These are phyloP conservation scores for Athelia sp. DNA, from an alignment of 1,284 basidiomycete species.

Conservation along the genomic window DNA sequence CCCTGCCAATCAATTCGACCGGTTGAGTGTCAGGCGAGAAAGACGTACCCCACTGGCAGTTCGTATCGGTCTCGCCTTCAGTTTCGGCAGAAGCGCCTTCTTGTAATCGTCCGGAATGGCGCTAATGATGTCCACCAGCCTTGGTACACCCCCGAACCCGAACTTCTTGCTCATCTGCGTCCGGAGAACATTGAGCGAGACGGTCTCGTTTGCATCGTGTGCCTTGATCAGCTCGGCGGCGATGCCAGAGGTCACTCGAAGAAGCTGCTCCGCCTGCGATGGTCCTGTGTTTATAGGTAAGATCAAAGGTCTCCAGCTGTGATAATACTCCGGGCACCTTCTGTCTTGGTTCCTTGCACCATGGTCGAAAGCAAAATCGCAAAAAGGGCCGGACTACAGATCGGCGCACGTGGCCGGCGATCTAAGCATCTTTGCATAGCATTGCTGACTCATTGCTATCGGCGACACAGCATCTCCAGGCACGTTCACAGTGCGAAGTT, in stretches of 20 bases:
- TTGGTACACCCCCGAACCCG: constrained; percentile 81
- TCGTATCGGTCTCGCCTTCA: constrained; percentile 92
- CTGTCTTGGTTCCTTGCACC: not conserved
- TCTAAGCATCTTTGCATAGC: too few relatives aligned
- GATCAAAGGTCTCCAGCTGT: not conserved
- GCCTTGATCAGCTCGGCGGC: constrained; percentile 92
- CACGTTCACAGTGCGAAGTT: too few relatives aligned
- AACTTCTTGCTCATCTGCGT: constrained; percentile 88
- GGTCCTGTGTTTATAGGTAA: constrained; percentile 40
- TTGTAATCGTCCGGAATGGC: constrained; percentile 98
- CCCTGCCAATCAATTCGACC: constrained; percentile 8
- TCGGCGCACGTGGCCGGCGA: too few relatives aligned
- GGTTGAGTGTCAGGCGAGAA: constrained; percentile 1
- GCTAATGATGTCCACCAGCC: constrained; percentile 96
- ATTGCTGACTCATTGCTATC: too few relatives aligned
- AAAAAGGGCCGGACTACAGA: too few relatives aligned
- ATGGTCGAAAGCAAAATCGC: not conserved
- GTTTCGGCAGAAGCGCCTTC: constrained; percentile 83
- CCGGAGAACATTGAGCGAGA: constrained; percentile 88
- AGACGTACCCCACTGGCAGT: constrained; percentile 92
- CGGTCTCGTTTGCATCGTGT: constrained; percentile 70
- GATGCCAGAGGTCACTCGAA: constrained; percentile 92
- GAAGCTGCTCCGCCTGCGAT: constrained; percentile 86
- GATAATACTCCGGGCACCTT: not conserved
- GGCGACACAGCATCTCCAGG: too few relatives aligned